Percentiles rank a stretch among this genome's conserved stretches.
phyloP scores from a whole-genome alignment of 2,329 filamentous ascomycete species.

The Aspergillus pseudoviridinutans region DNA sequence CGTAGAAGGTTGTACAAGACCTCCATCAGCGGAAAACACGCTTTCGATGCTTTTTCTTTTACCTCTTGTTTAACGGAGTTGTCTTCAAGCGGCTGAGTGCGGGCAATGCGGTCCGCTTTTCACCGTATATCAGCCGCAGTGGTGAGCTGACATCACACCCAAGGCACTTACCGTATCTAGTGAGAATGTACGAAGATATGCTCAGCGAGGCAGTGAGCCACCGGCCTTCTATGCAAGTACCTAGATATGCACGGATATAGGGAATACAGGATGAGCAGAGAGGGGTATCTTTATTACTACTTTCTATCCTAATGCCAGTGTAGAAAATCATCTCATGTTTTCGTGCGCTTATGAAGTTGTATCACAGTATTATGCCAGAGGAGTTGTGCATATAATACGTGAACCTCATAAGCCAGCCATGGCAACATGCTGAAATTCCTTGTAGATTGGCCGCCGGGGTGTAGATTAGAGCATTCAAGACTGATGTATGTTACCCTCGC shows the following conservation, averaged over 20 bases:
- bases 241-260: not conserved
- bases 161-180: no score
- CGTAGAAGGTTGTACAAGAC: no score
- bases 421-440: conserved; percentile 8
- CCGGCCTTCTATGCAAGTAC: no score
- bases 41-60: no score
- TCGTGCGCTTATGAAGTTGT: not conserved
- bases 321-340: not conserved
- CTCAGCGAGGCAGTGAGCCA: no score
- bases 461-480: conserved; percentile 4
- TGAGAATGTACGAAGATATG: no score
- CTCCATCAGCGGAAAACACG: no score
- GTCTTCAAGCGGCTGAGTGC: no score
- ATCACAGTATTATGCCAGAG: not conserved
- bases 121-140: no score
- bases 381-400: conserved; percentile 10
- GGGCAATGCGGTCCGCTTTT: no score
- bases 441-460: not conserved
- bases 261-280: not conserved
- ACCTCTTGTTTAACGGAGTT: no score
- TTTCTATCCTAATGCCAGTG: not conserved
- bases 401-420: conserved; percentile 7
- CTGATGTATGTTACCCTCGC: conserved; percentile 7
- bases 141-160: no score
- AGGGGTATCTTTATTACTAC: not conserved